Evolutionary conservation across 148 eudicot species (phyloP), one percentile per base, ranked within the genome.

Genomic region (Silene latifolia): DNA sequence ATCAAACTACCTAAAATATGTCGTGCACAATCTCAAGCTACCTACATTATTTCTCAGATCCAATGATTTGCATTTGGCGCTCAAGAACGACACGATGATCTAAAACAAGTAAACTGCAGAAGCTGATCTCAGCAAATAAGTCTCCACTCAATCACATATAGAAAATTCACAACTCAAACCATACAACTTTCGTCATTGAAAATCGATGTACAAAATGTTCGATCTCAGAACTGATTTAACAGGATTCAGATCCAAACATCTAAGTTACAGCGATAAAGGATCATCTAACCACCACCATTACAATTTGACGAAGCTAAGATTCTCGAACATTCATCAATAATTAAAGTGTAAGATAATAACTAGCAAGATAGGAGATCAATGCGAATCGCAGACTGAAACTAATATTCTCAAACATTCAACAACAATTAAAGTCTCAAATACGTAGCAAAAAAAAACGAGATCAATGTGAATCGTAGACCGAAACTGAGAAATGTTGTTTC

Each of bases 241-340:
- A 48, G 27, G 11, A 46, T 24, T 39, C 29, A 73, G 67, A 73
- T 60, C 56, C 24, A 53, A 64, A 1, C 47, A 75, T 67, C 46
- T 25, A 42, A 67, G 20, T 12, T 51, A 27, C 29, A 35, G 35
- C 5, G 35, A 32, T 32, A 32, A 32, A 32, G 35, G 35, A 32
- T 32, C 35, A 32, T 32, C 35, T 32, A 32, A 32, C 5, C 35
- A 32, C 35, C 35, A 32, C 35, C 35, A 32, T 2, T 32, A 32
- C 35, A 32, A 32, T 32, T 32, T 32, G 35, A 32, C 5, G 35
- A 32, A 32, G 35, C 35, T 32, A 2, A 32, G 35, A 32, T 4
- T 32, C 35, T 32, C 3, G 35, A 32, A 32, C 35, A 32, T 32
- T 3, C 35, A 32, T 0, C 5, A 32, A 27, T 27, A 27, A 32